Evolutionary conservation across 768 basidiomycete genomes (phyloP).

Genomic region (Leucogyrophana mollusca): DNA sequence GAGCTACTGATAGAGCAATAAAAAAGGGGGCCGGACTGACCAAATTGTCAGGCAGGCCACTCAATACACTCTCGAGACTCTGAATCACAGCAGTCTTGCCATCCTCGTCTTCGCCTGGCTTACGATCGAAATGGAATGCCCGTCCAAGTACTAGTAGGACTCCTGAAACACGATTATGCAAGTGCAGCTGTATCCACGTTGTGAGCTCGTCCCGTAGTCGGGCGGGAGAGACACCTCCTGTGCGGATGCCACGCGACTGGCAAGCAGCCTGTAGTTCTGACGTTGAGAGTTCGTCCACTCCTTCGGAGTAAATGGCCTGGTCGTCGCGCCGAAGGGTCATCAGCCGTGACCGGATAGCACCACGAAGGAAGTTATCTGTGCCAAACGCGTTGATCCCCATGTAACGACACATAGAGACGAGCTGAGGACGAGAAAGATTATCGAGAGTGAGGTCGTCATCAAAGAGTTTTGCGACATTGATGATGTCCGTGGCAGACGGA

Average conservation of each 20-base stretch:
- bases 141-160: conserved; percentile 91
- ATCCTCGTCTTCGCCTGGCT: conserved; percentile 70
- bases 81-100: conserved; percentile 80
- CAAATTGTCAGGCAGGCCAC: conserved; percentile 91
- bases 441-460: conserved; percentile 97
- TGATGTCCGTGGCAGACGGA: conserved; percentile 83
- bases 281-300: conserved; percentile 86
- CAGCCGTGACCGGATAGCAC: conserved; percentile 82
- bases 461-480: conserved; percentile 95
- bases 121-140: conserved; percentile 91
- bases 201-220: conserved; percentile 85
- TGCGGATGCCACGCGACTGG: conserved; percentile 91
- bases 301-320: conserved; percentile 87
- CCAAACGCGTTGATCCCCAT: conserved; percentile 99
- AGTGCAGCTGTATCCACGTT: conserved; percentile 91
- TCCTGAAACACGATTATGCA: conserved; percentile 89
- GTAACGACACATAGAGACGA: conserved; percentile 96
- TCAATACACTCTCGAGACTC: conserved; percentile 86
- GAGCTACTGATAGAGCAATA: conserved; percentile 2
- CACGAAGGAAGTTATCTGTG: conserved; percentile 96
- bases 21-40: conserved; percentile 44
- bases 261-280: conserved; percentile 91
- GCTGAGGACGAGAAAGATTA: conserved; percentile 96
- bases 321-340: conserved; percentile 87
- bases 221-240: conserved; percentile 82